Percentiles rank a stretch among this genome's conserved stretches.
phyloP scores from a whole-genome alignment of 495 filamentous ascomycete genomes.

The Bombardia bombarda region DNA sequence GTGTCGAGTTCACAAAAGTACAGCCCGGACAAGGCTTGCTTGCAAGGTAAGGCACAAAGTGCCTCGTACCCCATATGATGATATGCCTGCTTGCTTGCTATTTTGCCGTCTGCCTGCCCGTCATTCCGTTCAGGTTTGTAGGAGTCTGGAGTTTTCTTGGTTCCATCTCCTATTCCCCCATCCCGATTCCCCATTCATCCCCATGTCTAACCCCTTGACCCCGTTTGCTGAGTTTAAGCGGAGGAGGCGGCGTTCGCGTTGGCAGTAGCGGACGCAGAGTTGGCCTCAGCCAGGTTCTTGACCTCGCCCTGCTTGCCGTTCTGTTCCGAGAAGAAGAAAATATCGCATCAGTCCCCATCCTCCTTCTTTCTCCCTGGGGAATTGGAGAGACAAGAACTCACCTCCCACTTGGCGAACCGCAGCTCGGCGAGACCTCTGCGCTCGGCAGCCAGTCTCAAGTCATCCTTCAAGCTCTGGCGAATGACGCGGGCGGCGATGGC shows the following conservation, averaged over 20 bases:
- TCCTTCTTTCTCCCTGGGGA: background rate
- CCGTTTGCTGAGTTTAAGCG: no score
- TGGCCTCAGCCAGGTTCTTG: constrained; percentile 66
- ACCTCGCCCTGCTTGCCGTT: constrained; percentile 92
- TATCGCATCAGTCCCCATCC: background rate
- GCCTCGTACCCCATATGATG: no score
- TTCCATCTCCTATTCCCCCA: no score
- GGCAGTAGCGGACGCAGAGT: constrained; percentile 55
- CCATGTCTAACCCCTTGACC: no score
- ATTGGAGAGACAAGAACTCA: constrained; percentile 44
- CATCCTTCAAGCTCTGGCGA: constrained; percentile 91
- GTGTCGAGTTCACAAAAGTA: no score
- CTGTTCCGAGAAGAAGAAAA: constrained; percentile 38
- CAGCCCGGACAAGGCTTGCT: no score
- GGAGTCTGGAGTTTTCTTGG: no score
- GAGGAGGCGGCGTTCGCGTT: constrained; percentile 30
- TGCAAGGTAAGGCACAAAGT: no score
- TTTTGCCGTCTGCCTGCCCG: no score
- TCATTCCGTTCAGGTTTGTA: no score
- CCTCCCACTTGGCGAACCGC: constrained; percentile 93
- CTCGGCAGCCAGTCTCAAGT: constrained; percentile 76
- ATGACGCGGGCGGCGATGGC: constrained; percentile 68
- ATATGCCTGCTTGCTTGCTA: no score
- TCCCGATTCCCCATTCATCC: no score
- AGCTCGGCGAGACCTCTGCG: constrained; percentile 84